A percentile compares a stretch with the other conserved stretches of the same genome.
Conservation (phyloP, 257 asterid genomes). For the Asclepias syriaca region DNA sequence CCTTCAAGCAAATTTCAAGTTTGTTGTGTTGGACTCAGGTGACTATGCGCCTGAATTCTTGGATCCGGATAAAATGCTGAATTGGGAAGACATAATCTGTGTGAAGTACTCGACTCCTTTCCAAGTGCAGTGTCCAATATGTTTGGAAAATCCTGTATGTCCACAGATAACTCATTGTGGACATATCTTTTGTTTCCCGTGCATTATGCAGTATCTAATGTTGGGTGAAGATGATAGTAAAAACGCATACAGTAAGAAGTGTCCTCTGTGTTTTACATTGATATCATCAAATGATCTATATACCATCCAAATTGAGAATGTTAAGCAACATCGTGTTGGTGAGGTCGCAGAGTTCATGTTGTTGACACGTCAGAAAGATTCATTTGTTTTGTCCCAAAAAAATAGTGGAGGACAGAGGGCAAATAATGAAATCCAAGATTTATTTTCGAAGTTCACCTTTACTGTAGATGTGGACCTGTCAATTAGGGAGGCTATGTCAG, state of each 20-base stretch:
- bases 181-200: conserved; percentile 93
- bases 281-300: conserved; percentile 76
- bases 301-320: conserved; percentile 63
- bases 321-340: conserved; percentile 54
- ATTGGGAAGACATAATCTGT: conserved; percentile 90
- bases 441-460: conserved; percentile 73
- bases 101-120: conserved; percentile 69
- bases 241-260: conserved; percentile 68
- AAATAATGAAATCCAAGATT: conserved; percentile 44
- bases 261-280: conserved; percentile 87
- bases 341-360: conserved; percentile 62
- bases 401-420: conserved; percentile 30
- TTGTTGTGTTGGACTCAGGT: conserved; percentile 78
- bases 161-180: conserved; percentile 97
- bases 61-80: conserved; percentile 85
- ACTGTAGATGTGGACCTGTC: conserved; percentile 87
- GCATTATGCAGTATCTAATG: conserved; percentile 73
- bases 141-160: conserved; percentile 81
- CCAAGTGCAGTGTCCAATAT: conserved; percentile 85
- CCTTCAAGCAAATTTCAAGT: conserved; percentile 93
- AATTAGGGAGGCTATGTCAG: conserved; percentile 75
- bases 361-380: conserved; percentile 70
- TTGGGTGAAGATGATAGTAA: conserved; percentile 46
- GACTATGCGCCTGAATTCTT: conserved; percentile 49
- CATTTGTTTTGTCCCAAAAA: conserved; percentile 53